Conservation (phyloP, 106 monocot genomes). For the Apostasia ramifera region DNA sequence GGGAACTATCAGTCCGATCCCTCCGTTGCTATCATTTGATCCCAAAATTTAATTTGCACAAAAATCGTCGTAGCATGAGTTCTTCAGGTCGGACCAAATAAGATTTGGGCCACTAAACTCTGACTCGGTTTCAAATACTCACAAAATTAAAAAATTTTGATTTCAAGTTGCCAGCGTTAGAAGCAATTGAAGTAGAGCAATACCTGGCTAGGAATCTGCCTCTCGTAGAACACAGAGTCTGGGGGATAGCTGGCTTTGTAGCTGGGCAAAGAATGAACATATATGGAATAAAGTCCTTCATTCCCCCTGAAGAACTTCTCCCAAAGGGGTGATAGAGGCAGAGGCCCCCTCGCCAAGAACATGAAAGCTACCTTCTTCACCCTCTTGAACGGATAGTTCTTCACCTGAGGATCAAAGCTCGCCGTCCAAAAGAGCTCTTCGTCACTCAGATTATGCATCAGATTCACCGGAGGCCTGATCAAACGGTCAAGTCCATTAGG, state of each 20-base stretch:
- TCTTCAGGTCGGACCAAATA: too few species aligned
- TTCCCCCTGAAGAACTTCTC: slow-evolving; percentile 20
- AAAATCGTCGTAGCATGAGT: too few species aligned
- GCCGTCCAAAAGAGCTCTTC: slow-evolving; percentile 21
- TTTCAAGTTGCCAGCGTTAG: background rate
- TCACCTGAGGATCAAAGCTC: slow-evolving; percentile 8
- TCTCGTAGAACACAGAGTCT: slow-evolving; percentile 17
- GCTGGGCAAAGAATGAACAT: slow-evolving; percentile 18
- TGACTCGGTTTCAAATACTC: too few species aligned
- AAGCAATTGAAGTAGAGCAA: background rate
- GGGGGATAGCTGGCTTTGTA: slow-evolving; percentile 8
- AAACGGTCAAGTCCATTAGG: background rate
- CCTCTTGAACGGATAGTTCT: slow-evolving; percentile 13
- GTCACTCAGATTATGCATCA: slow-evolving; percentile 19
- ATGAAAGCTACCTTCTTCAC: slow-evolving; percentile 20
- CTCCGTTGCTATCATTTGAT: too few species aligned
- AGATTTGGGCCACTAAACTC: too few species aligned
- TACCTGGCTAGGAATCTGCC: slow-evolving; percentile 42
- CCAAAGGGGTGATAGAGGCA: slow-evolving; percentile 19
- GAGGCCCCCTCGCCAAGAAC: slow-evolving; percentile 22
- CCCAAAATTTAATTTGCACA: too few species aligned
- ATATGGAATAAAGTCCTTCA: slow-evolving; percentile 12
- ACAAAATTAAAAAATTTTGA: too few species aligned
- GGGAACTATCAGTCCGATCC: too few species aligned
- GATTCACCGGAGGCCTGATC: slow-evolving; percentile 5